Conservation (phyloP, 2,329 filamentous ascomycete genomes). For the Fusarium sp. region DNA sequence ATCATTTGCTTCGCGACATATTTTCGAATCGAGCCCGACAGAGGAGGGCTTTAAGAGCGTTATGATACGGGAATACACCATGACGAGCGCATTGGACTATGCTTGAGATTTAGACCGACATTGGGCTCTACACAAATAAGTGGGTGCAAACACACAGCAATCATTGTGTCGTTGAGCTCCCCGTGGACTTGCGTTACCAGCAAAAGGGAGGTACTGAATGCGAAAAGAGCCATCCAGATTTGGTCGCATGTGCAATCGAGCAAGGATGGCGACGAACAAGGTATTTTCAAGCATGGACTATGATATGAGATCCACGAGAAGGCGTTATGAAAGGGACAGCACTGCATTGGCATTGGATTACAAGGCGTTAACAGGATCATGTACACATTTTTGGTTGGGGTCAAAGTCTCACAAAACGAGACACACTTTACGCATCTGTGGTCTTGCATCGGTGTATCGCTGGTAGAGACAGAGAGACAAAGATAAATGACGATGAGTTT, state of each 20-base stretch:
- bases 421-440: constrained; percentile 2
- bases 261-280: neutral
- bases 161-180: neutral
- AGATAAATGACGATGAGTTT: neutral
- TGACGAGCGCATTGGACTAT: neutral
- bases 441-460: neutral
- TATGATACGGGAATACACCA: neutral
- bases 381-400: constrained; percentile 9
- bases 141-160: neutral
- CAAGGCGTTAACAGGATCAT: constrained; percentile 30
- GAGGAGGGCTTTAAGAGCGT: neutral
- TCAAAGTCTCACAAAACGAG: constrained; percentile 1
- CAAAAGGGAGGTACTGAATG: neutral
- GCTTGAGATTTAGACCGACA: neutral
- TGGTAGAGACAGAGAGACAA: neutral
- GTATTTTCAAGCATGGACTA: neutral
- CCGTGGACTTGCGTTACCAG: neutral
- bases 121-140: neutral
- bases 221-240: neutral
- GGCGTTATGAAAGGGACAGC: constrained; percentile 13
- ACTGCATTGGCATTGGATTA: constrained; percentile 35
- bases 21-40: neutral
- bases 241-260: neutral
- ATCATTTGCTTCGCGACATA: neutral
- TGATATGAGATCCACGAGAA: constrained; percentile 7